Percentiles rank a stretch among this genome's conserved stretches.
phyloP scores from a whole-genome alignment of 208 protist genomes.

The Angomonas ambiguus region DNA sequence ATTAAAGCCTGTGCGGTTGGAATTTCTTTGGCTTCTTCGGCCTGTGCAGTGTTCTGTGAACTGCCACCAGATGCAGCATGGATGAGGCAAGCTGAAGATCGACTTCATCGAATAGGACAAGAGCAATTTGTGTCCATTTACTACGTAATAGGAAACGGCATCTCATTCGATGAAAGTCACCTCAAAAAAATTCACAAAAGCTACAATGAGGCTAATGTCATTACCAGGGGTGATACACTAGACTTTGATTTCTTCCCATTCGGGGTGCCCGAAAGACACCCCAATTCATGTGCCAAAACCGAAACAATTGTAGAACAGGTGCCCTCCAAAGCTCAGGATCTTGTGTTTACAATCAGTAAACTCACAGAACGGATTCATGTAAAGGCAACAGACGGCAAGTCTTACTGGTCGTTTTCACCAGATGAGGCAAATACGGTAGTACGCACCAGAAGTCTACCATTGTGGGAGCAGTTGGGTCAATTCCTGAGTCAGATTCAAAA shows the following conservation, averaged over 20 bases:
- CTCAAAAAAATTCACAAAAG: slow-evolving; percentile 22
- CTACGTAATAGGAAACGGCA: slow-evolving; percentile 64
- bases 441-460: slow-evolving; percentile 23
- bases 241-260: background rate
- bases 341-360: slow-evolving; percentile 50
- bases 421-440: slow-evolving; percentile 45
- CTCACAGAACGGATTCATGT: slow-evolving; percentile 76
- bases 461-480: slow-evolving; percentile 50
- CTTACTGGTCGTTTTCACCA: slow-evolving; percentile 37
- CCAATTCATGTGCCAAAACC: background rate
- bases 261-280: background rate
- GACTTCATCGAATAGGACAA: slow-evolving; percentile 75
- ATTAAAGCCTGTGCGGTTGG: slow-evolving; percentile 77
- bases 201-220: background rate
- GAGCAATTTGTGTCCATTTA: slow-evolving; percentile 37
- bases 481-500: slow-evolving; percentile 33
- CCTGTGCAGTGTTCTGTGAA: slow-evolving; percentile 79
- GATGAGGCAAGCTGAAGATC: slow-evolving; percentile 82
- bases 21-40: slow-evolving; percentile 58
- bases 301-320: background rate
- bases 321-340: background rate
- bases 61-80: slow-evolving; percentile 70
- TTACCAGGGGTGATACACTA: background rate
- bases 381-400: slow-evolving; percentile 3
- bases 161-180: slow-evolving; percentile 50